These are phyloP conservation scores for Dendrobium chrysotoxum DNA, from an alignment of 106 monocot genomes.

Conservation along the genomic window DNA sequence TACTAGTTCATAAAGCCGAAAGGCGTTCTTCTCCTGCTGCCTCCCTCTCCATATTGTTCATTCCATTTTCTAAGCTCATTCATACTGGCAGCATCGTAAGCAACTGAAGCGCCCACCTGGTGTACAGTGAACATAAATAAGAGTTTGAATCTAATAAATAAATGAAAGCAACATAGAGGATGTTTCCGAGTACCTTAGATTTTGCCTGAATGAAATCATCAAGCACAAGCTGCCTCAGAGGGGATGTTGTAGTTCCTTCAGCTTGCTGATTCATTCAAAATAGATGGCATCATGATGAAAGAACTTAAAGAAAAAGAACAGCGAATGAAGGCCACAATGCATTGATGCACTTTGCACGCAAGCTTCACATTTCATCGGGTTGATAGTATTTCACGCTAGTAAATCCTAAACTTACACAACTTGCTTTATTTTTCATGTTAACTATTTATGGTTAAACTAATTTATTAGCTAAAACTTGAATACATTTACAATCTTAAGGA, in stretches of 20 bases:
- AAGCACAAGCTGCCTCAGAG: constrained; percentile 62
- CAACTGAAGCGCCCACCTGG: constrained; percentile 91
- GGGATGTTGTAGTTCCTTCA: constrained; percentile 13
- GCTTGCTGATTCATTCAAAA: constrained; percentile 30
- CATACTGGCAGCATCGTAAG: constrained; percentile 89
- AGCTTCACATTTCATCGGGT: no score
- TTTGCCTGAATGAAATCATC: constrained; percentile 87
- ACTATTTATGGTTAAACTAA: no score
- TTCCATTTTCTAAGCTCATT: constrained; percentile 96
- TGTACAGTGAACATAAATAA: background rate
- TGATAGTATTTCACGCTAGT: no score
- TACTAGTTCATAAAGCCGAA: constrained; percentile 71
- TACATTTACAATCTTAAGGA: no score
- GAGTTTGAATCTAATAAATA: background rate
- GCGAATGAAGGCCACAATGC: background rate
- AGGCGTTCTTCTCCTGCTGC: constrained; percentile 66
- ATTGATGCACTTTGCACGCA: background rate
- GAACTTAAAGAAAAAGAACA: background rate
- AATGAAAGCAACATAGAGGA: background rate
- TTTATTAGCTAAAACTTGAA: no score
- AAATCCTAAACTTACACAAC: no score
- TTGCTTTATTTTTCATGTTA: no score
- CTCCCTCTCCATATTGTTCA: constrained; percentile 94
- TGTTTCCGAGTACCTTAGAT: constrained; percentile 48
- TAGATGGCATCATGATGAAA: background rate